Evolutionary conservation across 768 basidiomycete genomes (phyloP).

Genomic region (Lactarius psammicola): DNA sequence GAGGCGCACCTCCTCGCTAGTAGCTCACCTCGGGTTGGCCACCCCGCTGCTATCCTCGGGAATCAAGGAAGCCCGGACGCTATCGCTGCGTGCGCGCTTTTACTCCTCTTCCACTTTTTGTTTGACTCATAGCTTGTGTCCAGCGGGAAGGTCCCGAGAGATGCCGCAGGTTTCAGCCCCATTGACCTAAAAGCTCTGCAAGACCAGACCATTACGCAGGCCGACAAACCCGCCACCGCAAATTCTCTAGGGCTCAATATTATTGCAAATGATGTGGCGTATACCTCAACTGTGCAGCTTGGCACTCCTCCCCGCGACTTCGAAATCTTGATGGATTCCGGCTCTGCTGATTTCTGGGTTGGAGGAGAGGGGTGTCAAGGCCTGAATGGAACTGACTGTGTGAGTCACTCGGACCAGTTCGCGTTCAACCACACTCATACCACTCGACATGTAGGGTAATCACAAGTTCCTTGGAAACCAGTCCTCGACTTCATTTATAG

Average conservation of each 20-base stretch:
- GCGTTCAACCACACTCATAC: background rate
- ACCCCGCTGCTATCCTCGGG: conserved; percentile 12
- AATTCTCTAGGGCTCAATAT: conserved; percentile 70
- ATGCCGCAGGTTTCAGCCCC: conserved; percentile 37
- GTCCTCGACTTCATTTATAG: conserved; percentile 61
- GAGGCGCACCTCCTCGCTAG: conserved; percentile 26
- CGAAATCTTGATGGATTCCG: conserved; percentile 47
- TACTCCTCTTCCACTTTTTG: background rate
- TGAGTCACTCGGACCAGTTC: conserved; percentile 32
- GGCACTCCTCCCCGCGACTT: conserved; percentile 47
- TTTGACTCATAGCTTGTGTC: background rate
- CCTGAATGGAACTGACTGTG: conserved; percentile 39
- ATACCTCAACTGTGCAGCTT: conserved; percentile 44
- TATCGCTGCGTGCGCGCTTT: conserved; percentile 1
- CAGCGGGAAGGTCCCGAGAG: conserved; percentile 1
- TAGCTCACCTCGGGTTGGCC: background rate
- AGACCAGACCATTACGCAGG: conserved; percentile 43
- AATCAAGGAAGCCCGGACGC: conserved; percentile 28
- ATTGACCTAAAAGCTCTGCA: conserved; percentile 40
- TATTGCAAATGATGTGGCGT: conserved; percentile 59
- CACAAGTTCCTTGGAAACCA: conserved; percentile 65
- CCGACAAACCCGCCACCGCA: conserved; percentile 42
- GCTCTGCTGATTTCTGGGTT: conserved; percentile 48
- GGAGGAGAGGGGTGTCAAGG: conserved; percentile 38
- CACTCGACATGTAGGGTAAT: conserved; percentile 44